Evolutionary conservation across 2,329 filamentous ascomycete species (phyloP).

Genomic region (Stylonectria norvegica): DNA sequence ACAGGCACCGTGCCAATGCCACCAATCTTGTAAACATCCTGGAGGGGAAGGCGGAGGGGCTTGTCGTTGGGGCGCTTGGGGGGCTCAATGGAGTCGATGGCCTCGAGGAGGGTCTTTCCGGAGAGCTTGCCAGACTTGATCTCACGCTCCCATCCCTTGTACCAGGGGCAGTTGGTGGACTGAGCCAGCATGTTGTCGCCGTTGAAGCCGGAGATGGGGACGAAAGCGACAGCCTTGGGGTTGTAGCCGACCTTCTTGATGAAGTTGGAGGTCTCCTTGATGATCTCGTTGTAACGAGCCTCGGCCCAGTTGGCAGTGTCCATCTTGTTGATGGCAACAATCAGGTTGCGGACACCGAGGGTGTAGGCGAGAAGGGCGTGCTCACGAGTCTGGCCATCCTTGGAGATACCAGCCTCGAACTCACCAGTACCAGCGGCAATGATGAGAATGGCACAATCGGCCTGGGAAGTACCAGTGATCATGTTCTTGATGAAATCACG

Average conservation of each 20-base stretch:
- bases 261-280: constrained; percentile 99
- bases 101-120: constrained; percentile 98
- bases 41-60: constrained; percentile 99
- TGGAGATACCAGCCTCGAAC: constrained; percentile 99
- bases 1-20: constrained; percentile 99
- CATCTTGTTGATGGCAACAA: constrained; percentile 99
- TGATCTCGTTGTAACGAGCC: constrained; percentile 95
- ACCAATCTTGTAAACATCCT: constrained; percentile 99
- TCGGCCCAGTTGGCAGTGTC: constrained; percentile 99
- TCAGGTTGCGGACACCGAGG: constrained; percentile 99
- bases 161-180: constrained; percentile 97
- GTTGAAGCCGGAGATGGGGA: constrained; percentile 99
- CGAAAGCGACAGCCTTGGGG: constrained; percentile 97
- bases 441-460: constrained; percentile 99
- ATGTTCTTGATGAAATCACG: constrained; percentile 99
- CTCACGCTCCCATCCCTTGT: constrained; percentile 99
- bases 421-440: constrained; percentile 99
- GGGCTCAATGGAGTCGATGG: constrained; percentile 93
- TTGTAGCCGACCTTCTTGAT: constrained; percentile 99
- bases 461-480: constrained; percentile 99
- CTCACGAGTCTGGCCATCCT: constrained; percentile 99
- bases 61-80: constrained; percentile 95
- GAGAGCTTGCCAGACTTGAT: constrained; percentile 76
- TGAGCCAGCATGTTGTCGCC: constrained; percentile 98
- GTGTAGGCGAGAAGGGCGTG: constrained; percentile 99